Base-by-base conservation (phyloP, 768 basidiomycete species). In the Astraeus odoratus region DNA sequence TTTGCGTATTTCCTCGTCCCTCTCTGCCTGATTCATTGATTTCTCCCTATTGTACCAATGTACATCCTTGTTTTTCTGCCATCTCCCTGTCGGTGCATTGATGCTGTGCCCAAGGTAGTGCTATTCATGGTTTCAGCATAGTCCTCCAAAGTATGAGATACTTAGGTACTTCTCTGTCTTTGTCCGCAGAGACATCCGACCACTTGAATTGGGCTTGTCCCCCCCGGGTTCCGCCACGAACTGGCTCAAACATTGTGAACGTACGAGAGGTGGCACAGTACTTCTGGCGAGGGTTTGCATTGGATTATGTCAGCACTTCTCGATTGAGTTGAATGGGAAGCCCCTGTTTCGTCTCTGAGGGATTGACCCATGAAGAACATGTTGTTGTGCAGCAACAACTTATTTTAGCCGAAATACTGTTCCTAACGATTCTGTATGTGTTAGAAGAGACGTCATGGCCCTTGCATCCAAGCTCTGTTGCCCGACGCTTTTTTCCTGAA, bases 21-120 rank as follows among this genome's bases (percentile, higher is more conserved):
- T 70, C 50, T 80, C 78, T 9, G 61, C 61, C 12, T 77, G 77
- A 3, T 53, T 54, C 12, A 56, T 51, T 1, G 59, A 56, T 26
- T 49, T 22, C 4, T 92, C 89, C 23, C 93, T 80, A 55, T 70
- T 78, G 60, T 95, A 98, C 94, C 94, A 98, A 57, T 95, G 93
- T 13, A 98, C 69, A 57, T 98, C 94, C 62, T 94, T 92, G 70
- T 92, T 91, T 68, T 94, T 94, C 67, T 96, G 94, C 94, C 94
- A 98, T 38, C 94, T 74, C 1, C 94, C 94, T 1, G 89, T 89
- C 0, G 94, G 94, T 2, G 94, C 94, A 58, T 94, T 94, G 67
- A 96, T 79, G 43, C 88, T 88, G 61, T 95, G 90, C 4, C 94
- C 94, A 3, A 98, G 80, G 64, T 98, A 98, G 67, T 96, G 84